Evolutionary conservation across 2,329 filamentous ascomycete species (phyloP).

Genomic region (Fusarium acutatum): DNA sequence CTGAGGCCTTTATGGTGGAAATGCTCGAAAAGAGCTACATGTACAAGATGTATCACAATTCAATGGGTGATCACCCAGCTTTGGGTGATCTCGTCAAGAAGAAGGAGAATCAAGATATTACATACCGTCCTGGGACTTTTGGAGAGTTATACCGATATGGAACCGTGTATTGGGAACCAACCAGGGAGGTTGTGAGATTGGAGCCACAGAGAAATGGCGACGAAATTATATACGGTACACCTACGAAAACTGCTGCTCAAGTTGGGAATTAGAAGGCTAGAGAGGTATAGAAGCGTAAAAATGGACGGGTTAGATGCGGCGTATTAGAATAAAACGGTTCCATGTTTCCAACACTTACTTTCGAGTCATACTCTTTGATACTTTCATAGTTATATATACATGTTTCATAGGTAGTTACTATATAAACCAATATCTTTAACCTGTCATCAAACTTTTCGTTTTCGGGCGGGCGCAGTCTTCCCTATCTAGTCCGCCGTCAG

Average conservation of each 20-base stretch:
- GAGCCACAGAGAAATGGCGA: slow-evolving; percentile 34
- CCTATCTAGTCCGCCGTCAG: neutral
- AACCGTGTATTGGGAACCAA: slow-evolving; percentile 47
- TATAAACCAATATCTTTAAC: neutral
- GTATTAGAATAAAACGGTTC: neutral
- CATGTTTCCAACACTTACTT: neutral
- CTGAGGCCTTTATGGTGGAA: slow-evolving; percentile 46
- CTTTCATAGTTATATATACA: rapidly evolving
- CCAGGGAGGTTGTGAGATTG: slow-evolving; percentile 38
- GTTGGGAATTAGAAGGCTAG: neutral
- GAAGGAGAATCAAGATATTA: slow-evolving; percentile 38
- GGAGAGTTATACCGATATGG: slow-evolving; percentile 48
- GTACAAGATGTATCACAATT: slow-evolving; percentile 51
- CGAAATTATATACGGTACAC: slow-evolving; percentile 23
- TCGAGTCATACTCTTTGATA: rapidly evolving
- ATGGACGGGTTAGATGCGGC: neutral
- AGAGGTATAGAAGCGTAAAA: rapidly evolving
- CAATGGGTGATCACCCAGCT: slow-evolving; percentile 41
- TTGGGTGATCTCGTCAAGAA: slow-evolving; percentile 46
- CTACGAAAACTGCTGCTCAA: neutral
- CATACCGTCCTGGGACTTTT: slow-evolving; percentile 46
- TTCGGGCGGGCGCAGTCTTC: neutral
- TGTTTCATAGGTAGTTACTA: too few relatives aligned
- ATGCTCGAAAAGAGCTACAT: slow-evolving; percentile 47
- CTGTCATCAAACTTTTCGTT: neutral